phyloP scores from a whole-genome alignment of 768 basidiomycete genomes.

The Pulveroboletus sp. region DNA sequence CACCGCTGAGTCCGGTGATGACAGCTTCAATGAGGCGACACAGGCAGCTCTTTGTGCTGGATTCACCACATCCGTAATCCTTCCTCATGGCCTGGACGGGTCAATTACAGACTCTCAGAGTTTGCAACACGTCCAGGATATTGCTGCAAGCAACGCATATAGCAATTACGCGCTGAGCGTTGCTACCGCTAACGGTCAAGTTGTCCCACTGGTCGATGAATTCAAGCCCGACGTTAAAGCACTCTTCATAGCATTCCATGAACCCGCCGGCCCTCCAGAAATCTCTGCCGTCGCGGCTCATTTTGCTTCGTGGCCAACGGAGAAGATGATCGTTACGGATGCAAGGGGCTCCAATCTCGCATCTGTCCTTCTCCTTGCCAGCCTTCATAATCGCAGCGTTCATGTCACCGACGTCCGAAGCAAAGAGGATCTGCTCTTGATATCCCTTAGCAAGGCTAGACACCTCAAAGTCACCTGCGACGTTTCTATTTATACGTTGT shows the following conservation, averaged over 20 bases:
- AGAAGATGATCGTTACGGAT: conserved; percentile 93
- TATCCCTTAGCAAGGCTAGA: conserved; percentile 92
- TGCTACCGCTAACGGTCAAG: conserved; percentile 67
- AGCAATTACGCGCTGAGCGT: conserved; percentile 88
- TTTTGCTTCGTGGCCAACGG: conserved; percentile 84
- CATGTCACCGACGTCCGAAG: conserved; percentile 89
- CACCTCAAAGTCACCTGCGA: conserved; percentile 94
- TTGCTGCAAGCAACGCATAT: conserved; percentile 59
- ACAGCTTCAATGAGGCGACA: conserved; percentile 63
- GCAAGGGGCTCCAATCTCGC: conserved; percentile 90
- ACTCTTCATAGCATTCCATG: conserved; percentile 79
- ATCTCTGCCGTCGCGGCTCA: conserved; percentile 78
- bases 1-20: conserved; percentile 37
- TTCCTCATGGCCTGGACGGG: conserved; percentile 61
- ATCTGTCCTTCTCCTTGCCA: conserved; percentile 89
- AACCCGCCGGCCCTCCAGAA: conserved; percentile 42
- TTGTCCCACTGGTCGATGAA: conserved; percentile 63
- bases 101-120: conserved; percentile 62
- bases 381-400: conserved; percentile 80
- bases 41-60: conserved; percentile 85
- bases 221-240: conserved; percentile 75
- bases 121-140: conserved; percentile 65
- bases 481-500: conserved; percentile 85
- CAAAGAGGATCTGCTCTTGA: conserved; percentile 82
- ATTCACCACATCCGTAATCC: conserved; percentile 79